Conservation (phyloP, 768 basidiomycete genomes). For the Glaciozyma martinii region DNA sequence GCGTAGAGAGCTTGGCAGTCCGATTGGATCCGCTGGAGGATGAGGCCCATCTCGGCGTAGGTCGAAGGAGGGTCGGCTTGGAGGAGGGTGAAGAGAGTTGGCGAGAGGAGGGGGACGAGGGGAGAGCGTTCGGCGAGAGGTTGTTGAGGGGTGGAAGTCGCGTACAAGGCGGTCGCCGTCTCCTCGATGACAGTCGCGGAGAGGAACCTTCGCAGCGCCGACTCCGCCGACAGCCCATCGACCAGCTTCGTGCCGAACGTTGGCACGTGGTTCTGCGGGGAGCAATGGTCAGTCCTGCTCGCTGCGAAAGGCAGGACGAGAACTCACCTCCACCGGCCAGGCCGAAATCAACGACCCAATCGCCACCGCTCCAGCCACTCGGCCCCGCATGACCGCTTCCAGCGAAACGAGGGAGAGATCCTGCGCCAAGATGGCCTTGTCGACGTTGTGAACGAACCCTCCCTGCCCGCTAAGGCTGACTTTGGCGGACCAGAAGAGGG, state of each 20-base stretch:
- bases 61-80: constrained; percentile 65
- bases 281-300: neutral
- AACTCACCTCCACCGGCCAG: constrained; percentile 19
- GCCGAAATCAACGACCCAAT: constrained; percentile 45
- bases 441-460: constrained; percentile 68
- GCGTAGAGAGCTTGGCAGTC: constrained; percentile 75
- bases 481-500: constrained; percentile 56
- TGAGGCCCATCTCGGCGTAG: constrained; percentile 83
- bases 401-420: constrained; percentile 71
- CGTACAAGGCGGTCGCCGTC: constrained; percentile 57
- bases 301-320: neutral
- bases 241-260: constrained; percentile 64
- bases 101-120: constrained; percentile 58
- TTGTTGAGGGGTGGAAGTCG: constrained; percentile 40
- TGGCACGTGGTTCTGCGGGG: constrained; percentile 47
- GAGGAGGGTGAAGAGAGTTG: constrained; percentile 46
- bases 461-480: constrained; percentile 42
- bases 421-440: constrained; percentile 88
- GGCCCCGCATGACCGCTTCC: constrained; percentile 68
- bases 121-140: constrained; percentile 44
- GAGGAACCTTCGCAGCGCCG: constrained; percentile 83
- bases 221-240: constrained; percentile 68
- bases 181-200: constrained; percentile 80
- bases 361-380: constrained; percentile 67
- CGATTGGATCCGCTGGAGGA: constrained; percentile 64